Evolutionary conservation across 805 yeast species (phyloP).

Genomic region (Zygoascus ofunaensis): DNA sequence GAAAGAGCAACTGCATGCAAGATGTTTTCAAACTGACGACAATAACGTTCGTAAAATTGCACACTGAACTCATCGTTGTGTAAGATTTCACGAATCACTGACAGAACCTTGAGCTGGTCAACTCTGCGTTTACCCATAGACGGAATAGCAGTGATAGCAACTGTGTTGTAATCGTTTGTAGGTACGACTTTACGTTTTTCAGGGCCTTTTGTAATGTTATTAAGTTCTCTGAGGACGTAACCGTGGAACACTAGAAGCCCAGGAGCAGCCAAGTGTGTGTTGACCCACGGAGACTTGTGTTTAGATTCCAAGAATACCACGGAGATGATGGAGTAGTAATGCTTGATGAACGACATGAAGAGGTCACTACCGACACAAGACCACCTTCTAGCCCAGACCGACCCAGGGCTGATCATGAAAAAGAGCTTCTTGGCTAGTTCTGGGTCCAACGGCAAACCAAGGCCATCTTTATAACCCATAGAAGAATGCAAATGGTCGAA

Average conservation of each 20-base stretch:
- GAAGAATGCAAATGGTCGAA: slow-evolving; percentile 22
- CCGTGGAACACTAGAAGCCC: slow-evolving; percentile 20
- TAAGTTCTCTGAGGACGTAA: slow-evolving; percentile 19
- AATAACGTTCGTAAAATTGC: slow-evolving; percentile 25
- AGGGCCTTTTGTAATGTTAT: slow-evolving; percentile 11
- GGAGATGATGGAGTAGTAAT: slow-evolving; percentile 30
- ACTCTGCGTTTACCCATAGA: slow-evolving; percentile 20
- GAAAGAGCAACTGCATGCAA: slow-evolving; percentile 28
- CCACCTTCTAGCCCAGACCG: slow-evolving; percentile 25
- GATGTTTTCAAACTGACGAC: slow-evolving; percentile 30
- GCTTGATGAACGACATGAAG: slow-evolving; percentile 35
- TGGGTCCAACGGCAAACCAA: background rate
- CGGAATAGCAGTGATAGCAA: slow-evolving; percentile 19
- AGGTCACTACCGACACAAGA: slow-evolving; percentile 27
- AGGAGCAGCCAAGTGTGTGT: slow-evolving; percentile 19
- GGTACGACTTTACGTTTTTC: slow-evolving; percentile 6
- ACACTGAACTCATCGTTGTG: slow-evolving; percentile 28
- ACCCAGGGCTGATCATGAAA: slow-evolving; percentile 2
- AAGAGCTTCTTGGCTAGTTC: background rate
- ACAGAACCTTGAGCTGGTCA: slow-evolving; percentile 28
- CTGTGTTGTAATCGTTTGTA: slow-evolving; percentile 9
- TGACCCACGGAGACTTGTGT: slow-evolving; percentile 14
- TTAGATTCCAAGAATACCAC: background rate
- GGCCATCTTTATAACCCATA: slow-evolving; percentile 15
- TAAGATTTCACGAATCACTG: slow-evolving; percentile 30